A percentile compares a stretch with the other conserved stretches of the same genome.
These are phyloP conservation scores for Physcomitrellopsis africana DNA, from an alignment of 225 moss, liverwort and hornwort genomes.

Conservation along the genomic window DNA sequence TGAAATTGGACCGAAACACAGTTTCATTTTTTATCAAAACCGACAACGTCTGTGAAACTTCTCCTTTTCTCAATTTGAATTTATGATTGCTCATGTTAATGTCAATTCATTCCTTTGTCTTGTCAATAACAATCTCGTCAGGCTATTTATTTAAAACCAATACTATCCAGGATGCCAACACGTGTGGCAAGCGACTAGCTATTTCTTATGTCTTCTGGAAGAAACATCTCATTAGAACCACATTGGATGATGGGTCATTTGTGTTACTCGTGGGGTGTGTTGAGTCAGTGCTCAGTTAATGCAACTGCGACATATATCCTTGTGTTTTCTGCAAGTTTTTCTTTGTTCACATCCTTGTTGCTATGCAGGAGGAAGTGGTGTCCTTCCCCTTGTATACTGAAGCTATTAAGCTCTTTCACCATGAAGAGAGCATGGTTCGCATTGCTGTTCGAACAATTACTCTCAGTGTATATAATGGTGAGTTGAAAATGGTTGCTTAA, in stretches of 20 bases:
- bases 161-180: background rate
- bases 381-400: slow-evolving; percentile 77
- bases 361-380: slow-evolving; percentile 61
- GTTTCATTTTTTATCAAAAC: slow-evolving; percentile 81
- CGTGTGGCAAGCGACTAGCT: background rate
- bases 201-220: background rate
- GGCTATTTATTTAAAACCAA: background rate
- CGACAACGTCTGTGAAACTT: slow-evolving; percentile 54
- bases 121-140: background rate
- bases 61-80: background rate
- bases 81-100: background rate
- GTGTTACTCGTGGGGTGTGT: no score
- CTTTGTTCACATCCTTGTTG: background rate
- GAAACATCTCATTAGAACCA: background rate
- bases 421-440: slow-evolving; percentile 81
- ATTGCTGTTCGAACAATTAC: slow-evolving; percentile 80
- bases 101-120: background rate
- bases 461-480: slow-evolving; percentile 76
- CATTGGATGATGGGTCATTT: no score
- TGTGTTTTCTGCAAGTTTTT: background rate
- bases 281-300: no score
- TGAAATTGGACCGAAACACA: slow-evolving; percentile 67
- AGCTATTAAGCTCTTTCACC: slow-evolving; percentile 74
- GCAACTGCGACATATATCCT: background rate
- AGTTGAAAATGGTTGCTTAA: slow-evolving; percentile 8